Evolutionary conservation across 495 filamentous ascomycete species (phyloP).

Genomic region (Penicillium waksmanii): DNA sequence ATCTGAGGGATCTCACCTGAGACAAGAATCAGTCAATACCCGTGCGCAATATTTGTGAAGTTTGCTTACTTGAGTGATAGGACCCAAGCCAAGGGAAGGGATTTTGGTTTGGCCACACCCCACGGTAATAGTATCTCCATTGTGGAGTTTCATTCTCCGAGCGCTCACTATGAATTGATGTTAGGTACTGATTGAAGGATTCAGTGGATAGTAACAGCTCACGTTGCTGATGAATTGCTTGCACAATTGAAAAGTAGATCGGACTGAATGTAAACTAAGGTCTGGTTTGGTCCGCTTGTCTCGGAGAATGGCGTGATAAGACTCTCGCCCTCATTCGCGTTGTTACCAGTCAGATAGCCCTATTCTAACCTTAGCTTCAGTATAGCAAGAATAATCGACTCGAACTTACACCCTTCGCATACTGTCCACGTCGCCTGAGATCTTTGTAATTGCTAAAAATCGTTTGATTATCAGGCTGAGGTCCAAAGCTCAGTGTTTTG

Average conservation of each 20-base stretch:
- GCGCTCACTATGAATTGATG: neutral
- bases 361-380: neutral
- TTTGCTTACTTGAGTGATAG: neutral
- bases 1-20: neutral
- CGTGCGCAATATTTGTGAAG: neutral
- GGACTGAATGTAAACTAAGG: neutral
- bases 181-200: neutral
- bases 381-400: neutral
- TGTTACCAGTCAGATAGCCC: neutral
- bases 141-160: neutral
- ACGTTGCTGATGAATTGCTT: neutral
- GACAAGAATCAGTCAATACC: neutral
- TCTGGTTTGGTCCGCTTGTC: neutral
- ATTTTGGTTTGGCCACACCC: neutral
- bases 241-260: neutral
- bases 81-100: neutral
- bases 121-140: conserved; percentile 1
- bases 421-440: neutral
- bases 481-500: neutral
- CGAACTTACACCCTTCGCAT: neutral
- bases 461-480: neutral
- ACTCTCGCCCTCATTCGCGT: neutral
- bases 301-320: neutral
- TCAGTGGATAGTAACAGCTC: neutral
- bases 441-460: neutral